These are phyloP conservation scores for Glarea lozoyensis DNA, from an alignment of 495 filamentous ascomycete genomes.

Conservation along the genomic window DNA sequence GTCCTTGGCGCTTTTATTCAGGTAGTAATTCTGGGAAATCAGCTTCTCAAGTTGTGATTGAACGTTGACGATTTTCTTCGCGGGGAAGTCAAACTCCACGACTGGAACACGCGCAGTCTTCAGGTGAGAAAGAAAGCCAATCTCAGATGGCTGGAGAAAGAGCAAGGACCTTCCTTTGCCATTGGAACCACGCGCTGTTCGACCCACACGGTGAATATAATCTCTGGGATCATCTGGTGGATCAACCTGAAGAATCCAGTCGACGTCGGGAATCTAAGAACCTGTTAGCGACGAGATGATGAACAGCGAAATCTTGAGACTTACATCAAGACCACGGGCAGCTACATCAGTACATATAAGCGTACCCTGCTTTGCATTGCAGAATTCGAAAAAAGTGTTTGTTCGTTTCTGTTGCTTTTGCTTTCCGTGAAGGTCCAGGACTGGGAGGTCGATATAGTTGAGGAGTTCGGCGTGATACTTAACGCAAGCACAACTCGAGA, in stretches of 20 bases:
- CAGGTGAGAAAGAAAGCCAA: conserved; percentile 85
- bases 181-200: conserved; percentile 80
- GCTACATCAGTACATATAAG: conserved; percentile 96
- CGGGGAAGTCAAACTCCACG: conserved; percentile 91
- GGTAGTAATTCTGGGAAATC: conserved; percentile 90
- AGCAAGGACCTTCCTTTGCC: conserved; percentile 29
- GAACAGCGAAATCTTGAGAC: conserved; percentile 16
- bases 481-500: conserved; percentile 88
- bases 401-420: conserved; percentile 97
- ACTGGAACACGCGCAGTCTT: conserved; percentile 90
- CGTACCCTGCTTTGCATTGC: conserved; percentile 83
- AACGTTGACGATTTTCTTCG: conserved; percentile 87
- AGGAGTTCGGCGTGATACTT: conserved; percentile 91
- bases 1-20: conserved; percentile 73
- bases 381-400: conserved; percentile 97
- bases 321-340: conserved; percentile 79
- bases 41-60: conserved; percentile 91
- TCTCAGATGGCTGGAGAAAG: conserved; percentile 86
- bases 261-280: conserved; percentile 76
- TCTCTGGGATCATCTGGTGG: conserved; percentile 85
- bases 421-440: conserved; percentile 83
- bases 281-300: neutral
- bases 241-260: conserved; percentile 95
- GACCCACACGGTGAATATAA: conserved; percentile 95
- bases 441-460: conserved; percentile 93